These are phyloP conservation scores for Ceratobasidium sp. DNA, from an alignment of 1,284 basidiomycete genomes.

Conservation along the genomic window DNA sequence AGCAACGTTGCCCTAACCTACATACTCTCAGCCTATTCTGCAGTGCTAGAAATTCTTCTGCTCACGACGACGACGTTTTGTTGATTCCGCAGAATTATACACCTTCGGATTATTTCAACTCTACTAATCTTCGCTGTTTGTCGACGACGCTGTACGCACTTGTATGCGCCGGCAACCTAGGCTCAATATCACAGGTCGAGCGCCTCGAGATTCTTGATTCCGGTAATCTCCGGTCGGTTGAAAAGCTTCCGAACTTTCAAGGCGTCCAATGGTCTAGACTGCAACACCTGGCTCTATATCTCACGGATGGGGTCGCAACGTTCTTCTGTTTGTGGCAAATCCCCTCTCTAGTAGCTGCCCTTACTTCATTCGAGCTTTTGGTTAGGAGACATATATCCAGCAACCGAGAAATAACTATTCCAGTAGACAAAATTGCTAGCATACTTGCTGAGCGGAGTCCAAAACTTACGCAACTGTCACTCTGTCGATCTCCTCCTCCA, in stretches of 20 bases:
- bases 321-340: background rate
- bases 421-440: background rate
- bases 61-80: background rate
- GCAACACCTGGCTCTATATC: background rate
- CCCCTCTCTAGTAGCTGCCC: background rate
- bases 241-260: background rate
- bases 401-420: background rate
- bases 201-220: background rate
- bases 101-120: background rate
- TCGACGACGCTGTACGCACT: background rate
- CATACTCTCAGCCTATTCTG: background rate
- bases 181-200: background rate
- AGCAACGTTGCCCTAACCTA: background rate
- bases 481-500: background rate
- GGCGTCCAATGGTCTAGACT: background rate
- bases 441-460: background rate
- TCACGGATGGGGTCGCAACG: too few species aligned
- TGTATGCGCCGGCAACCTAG: too few species aligned
- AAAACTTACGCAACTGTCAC: background rate
- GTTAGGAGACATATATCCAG: background rate
- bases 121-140: background rate
- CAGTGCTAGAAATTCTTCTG: background rate
- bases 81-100: background rate
- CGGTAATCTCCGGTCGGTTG: background rate
- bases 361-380: background rate